Evolutionary conservation across 2,329 filamentous ascomycete genomes (phyloP).

Genomic region (Talaromyces verruculosus): DNA sequence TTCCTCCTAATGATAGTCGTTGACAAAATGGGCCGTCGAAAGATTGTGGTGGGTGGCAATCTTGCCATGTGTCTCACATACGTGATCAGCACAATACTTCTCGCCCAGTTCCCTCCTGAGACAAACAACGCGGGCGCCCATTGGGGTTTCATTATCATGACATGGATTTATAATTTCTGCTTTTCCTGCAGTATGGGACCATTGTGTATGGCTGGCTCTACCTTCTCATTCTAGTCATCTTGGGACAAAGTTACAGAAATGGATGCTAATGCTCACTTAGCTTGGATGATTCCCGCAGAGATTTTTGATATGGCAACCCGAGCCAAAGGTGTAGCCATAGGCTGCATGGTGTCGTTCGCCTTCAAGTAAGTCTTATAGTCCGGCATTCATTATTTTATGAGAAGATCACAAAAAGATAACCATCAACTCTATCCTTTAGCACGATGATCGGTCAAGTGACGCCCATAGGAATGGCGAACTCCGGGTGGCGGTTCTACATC

Average conservation of each 20-base stretch:
- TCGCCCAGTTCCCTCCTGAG: constrained; percentile 6
- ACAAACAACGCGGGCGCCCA: constrained; percentile 6
- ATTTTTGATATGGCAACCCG: constrained; percentile 10
- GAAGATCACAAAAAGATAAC: background rate
- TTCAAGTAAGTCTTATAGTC: background rate
- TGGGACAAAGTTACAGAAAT: background rate
- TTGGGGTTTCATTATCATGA: constrained; percentile 18
- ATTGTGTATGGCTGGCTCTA: background rate
- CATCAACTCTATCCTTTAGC: background rate
- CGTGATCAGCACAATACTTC: constrained; percentile 2
- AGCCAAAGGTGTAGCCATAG: constrained; percentile 5
- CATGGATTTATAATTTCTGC: constrained; percentile 16
- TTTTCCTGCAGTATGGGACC: background rate
- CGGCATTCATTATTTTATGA: background rate
- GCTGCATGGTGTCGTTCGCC: constrained; percentile 12
- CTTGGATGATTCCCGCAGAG: constrained; percentile 14
- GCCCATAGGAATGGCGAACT: constrained; percentile 25
- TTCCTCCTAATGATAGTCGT: background rate
- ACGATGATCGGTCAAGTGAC: constrained; percentile 24
- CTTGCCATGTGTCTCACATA: constrained; percentile 13
- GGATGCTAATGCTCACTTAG: background rate
- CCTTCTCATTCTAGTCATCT: background rate
- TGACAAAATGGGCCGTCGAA: constrained; percentile 13
- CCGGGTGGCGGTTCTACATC: constrained; percentile 28
- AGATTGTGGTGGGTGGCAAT: constrained; percentile 40